phyloP scores from a whole-genome alignment of 768 basidiomycete species.

The Russula ochroleuca region DNA sequence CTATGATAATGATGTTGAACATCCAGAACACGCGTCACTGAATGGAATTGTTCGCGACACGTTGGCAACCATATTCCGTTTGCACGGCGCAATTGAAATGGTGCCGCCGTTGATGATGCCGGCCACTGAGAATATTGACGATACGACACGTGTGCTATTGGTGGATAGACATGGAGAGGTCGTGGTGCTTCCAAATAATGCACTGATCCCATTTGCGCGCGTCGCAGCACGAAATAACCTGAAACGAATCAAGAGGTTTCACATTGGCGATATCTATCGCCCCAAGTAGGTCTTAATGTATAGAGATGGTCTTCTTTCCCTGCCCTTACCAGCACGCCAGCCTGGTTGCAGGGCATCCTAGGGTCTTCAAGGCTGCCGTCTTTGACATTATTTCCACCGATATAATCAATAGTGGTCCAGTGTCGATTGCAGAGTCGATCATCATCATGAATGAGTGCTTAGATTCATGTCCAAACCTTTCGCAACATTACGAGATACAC shows the following conservation, averaged over 20 bases:
- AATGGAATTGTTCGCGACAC: slow-evolving; percentile 75
- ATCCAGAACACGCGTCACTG: slow-evolving; percentile 65
- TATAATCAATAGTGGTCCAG: slow-evolving; percentile 54
- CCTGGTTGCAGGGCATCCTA: slow-evolving; percentile 67
- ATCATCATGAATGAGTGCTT: slow-evolving; percentile 63
- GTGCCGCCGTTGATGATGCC: slow-evolving; percentile 85
- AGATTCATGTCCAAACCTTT: slow-evolving; percentile 65
- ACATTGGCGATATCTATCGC: slow-evolving; percentile 68
- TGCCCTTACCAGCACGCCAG: slow-evolving; percentile 36
- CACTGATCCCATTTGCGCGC: slow-evolving; percentile 74
- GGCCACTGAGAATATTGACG: slow-evolving; percentile 56
- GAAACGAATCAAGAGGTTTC: slow-evolving; percentile 77
- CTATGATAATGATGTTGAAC: slow-evolving; percentile 67
- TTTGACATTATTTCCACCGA: slow-evolving; percentile 84
- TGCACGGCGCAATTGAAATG: slow-evolving; percentile 88
- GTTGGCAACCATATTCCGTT: slow-evolving; percentile 69
- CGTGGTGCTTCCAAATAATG: slow-evolving; percentile 66
- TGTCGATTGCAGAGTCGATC: slow-evolving; percentile 72
- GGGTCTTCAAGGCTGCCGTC: slow-evolving; percentile 65
- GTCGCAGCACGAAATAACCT: slow-evolving; percentile 64
- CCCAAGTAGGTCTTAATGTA: slow-evolving; percentile 48
- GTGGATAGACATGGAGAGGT: slow-evolving; percentile 79
- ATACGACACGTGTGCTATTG: slow-evolving; percentile 62
- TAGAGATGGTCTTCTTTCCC: background rate
- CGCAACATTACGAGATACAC: slow-evolving; percentile 66